These are phyloP conservation scores for Bassia scoparia DNA, from an alignment of 148 eudicot genomes.

Conservation along the genomic window DNA sequence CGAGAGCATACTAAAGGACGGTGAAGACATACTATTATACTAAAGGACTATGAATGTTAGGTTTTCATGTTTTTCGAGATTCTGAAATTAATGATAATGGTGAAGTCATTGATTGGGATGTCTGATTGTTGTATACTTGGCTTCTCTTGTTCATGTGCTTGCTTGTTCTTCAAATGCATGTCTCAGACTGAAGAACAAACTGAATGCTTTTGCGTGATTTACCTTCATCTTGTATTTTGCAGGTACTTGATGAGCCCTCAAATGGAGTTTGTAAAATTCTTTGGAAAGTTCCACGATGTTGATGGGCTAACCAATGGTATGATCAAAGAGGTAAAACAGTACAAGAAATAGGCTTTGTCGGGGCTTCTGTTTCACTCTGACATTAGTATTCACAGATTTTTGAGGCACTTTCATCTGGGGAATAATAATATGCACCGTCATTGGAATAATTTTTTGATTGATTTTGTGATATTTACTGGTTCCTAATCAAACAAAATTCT, in stretches of 20 bases:
- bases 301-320: constrained; percentile 70
- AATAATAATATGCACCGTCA: background rate
- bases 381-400: background rate
- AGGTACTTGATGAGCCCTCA: constrained; percentile 97
- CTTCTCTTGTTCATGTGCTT: background rate
- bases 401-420: constrained; percentile 1
- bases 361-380: background rate
- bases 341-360: constrained; percentile 38
- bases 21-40: background rate
- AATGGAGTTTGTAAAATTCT: constrained; percentile 85
- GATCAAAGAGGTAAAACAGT: constrained; percentile 68
- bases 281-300: constrained; percentile 76
- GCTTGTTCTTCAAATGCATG: background rate
- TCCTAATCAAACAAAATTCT: no score
- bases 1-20: background rate
- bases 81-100: background rate
- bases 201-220: background rate
- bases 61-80: no score
- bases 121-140: no score
- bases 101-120: no score
- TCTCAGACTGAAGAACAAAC: background rate
- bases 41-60: no score
- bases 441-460: constrained; percentile 6
- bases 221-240: constrained; percentile 21
- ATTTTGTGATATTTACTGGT: background rate